Percentiles rank a stretch among this genome's conserved stretches.
phyloP scores from a whole-genome alignment of 768 basidiomycete genomes.

The Termitomyces sp. region DNA sequence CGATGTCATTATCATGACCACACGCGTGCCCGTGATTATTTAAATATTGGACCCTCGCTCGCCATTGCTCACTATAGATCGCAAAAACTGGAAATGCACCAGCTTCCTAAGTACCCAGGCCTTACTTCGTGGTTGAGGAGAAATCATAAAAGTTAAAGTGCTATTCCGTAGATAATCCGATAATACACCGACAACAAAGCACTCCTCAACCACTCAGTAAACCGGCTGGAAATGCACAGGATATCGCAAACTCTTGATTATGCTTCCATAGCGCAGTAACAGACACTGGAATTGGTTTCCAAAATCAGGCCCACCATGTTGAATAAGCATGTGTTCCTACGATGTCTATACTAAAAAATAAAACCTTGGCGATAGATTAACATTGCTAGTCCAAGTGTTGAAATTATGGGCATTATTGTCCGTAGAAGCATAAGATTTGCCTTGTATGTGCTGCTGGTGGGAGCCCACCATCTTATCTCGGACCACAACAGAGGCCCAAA shows the following conservation, averaged over 20 bases:
- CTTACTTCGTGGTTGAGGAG: too few relatives aligned
- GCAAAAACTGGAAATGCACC: not conserved
- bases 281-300: not conserved
- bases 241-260: not conserved
- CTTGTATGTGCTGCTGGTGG: slow-evolving; percentile 16
- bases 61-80: too few relatives aligned
- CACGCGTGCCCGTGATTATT: too few relatives aligned
- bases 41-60: too few relatives aligned
- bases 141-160: too few relatives aligned
- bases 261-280: not conserved
- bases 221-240: not conserved
- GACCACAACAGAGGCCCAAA: slow-evolving; percentile 87
- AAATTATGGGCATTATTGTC: slow-evolving; percentile 5
- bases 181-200: too few relatives aligned
- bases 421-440: not conserved
- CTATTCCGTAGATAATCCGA: too few relatives aligned
- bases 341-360: not conserved
- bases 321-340: not conserved
- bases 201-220: too few relatives aligned
- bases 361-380: slow-evolving; percentile 10
- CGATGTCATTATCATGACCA: too few relatives aligned
- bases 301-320: not conserved
- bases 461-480: slow-evolving; percentile 76
- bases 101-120: too few relatives aligned
- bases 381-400: slow-evolving; percentile 6